Conservation (phyloP, 345 rosid species). For the Leavenworthia alabamica region DNA sequence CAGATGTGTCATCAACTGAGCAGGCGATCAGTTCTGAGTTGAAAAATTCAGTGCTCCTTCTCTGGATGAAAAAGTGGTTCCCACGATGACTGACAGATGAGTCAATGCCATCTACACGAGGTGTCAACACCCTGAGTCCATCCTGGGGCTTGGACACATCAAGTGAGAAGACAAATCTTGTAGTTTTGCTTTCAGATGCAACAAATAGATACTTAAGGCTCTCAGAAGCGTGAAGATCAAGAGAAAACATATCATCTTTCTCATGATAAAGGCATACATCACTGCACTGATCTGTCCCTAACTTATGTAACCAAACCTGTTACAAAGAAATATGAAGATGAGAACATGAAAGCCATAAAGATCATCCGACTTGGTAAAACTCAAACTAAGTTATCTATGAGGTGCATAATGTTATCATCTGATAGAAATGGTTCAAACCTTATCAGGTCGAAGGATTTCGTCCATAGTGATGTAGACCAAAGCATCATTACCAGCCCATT, state of each 20-base stretch:
- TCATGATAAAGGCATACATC: constrained; percentile 83
- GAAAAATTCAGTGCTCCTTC: constrained; percentile 70
- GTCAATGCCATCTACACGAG: constrained; percentile 65
- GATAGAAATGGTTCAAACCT: constrained; percentile 41
- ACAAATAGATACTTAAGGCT: constrained; percentile 65
- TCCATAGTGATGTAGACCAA: constrained; percentile 83
- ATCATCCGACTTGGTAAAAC: background rate
- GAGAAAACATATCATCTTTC: constrained; percentile 78
- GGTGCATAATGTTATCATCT: background rate
- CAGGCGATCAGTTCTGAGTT: constrained; percentile 79
- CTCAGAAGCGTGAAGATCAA: constrained; percentile 65
- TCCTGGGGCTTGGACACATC: constrained; percentile 58
- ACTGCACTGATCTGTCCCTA: constrained; percentile 64
- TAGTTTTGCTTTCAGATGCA: constrained; percentile 66
- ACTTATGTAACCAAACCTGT: constrained; percentile 86
- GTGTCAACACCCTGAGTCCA: constrained; percentile 69
- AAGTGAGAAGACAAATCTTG: constrained; percentile 57
- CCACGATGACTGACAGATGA: constrained; percentile 73
- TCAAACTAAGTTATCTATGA: background rate
- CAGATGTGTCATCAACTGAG: constrained; percentile 50
- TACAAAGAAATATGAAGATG: constrained; percentile 10
- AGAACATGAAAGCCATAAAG: background rate
- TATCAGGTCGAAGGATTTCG: constrained; percentile 73
- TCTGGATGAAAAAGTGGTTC: constrained; percentile 65
- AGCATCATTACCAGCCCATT: constrained; percentile 80